These are phyloP conservation scores for Colletotrichum trifolii DNA, from an alignment of 2,329 filamentous ascomycete species.

Conservation along the genomic window DNA sequence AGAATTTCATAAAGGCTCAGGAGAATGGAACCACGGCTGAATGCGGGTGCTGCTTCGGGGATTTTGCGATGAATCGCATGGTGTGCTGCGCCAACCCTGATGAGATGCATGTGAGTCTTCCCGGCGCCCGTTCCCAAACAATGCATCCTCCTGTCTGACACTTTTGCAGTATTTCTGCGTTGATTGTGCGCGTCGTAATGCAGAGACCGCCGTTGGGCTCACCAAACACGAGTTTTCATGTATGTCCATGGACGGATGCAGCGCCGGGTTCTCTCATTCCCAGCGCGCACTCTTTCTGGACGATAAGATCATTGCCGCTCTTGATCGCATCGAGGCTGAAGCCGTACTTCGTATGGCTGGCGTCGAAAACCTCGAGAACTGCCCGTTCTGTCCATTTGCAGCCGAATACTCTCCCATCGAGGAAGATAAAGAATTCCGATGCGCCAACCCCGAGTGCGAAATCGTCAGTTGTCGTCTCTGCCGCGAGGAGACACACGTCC, in stretches of 20 bases:
- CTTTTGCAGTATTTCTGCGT: conserved; percentile 71
- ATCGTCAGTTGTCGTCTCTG: conserved; percentile 76
- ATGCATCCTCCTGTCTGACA: conserved; percentile 1
- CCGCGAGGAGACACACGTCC: conserved; percentile 75
- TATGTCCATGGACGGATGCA: conserved; percentile 76
- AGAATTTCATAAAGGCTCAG: conserved; percentile 55
- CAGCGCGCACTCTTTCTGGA: conserved; percentile 70
- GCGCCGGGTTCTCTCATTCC: conserved; percentile 65
- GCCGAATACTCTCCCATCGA: conserved; percentile 77
- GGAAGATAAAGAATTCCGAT: conserved; percentile 78
- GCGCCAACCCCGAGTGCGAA: conserved; percentile 73
- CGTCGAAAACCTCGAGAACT: conserved; percentile 78
- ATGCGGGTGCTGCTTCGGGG: conserved; percentile 79
- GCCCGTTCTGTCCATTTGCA: conserved; percentile 86
- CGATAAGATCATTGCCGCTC: conserved; percentile 65
- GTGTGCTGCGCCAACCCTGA: conserved; percentile 71
- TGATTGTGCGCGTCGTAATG: conserved; percentile 71
- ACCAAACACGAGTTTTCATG: conserved; percentile 76
- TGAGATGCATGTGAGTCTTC: conserved; percentile 58
- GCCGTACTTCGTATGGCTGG: conserved; percentile 75
- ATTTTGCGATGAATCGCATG: conserved; percentile 74
- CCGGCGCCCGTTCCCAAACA: neutral
- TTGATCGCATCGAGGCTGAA: conserved; percentile 79
- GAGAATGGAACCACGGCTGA: conserved; percentile 68
- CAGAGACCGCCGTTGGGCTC: conserved; percentile 75